phyloP scores from a whole-genome alignment of 331 rosid species.

The Malus hybrid region DNA sequence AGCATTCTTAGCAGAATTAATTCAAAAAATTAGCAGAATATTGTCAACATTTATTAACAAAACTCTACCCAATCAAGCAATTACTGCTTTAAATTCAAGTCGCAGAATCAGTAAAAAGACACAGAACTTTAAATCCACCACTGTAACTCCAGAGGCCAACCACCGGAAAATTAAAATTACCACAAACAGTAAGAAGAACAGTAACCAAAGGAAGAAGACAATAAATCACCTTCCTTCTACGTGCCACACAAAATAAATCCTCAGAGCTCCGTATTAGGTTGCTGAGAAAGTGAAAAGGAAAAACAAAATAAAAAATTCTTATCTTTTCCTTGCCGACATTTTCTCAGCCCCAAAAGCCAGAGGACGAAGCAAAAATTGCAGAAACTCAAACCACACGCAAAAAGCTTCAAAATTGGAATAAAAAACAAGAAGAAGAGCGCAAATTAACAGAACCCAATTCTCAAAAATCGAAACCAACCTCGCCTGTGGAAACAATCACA shows the following conservation, averaged over 20 bases:
- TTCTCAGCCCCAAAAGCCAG: constrained; percentile 15
- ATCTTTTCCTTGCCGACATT: constrained; percentile 18
- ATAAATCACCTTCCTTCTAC: neutral
- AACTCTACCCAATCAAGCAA: neutral
- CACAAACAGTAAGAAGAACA: neutral
- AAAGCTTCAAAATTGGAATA: neutral
- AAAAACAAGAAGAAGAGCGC: neutral
- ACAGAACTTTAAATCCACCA: neutral
- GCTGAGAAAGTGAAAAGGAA: constrained; percentile 10
- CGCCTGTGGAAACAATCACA: constrained; percentile 78
- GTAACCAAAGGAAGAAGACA: neutral
- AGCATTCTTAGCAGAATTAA: too few species aligned
- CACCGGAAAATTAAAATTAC: neutral
- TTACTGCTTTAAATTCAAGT: neutral
- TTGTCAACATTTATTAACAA: neutral
- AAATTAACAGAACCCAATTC: neutral
- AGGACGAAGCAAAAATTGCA: constrained; percentile 6
- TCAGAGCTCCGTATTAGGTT: constrained; percentile 6
- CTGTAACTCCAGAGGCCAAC: too few species aligned
- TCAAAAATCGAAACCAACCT: constrained; percentile 34
- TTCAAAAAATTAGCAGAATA: neutral
- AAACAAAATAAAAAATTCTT: neutral
- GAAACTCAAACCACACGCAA: constrained; percentile 16
- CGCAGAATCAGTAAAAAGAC: neutral
- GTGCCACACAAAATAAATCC: neutral